Conservation (phyloP, 441 rosid genomes). For the Gossypium gossypioides region DNA sequence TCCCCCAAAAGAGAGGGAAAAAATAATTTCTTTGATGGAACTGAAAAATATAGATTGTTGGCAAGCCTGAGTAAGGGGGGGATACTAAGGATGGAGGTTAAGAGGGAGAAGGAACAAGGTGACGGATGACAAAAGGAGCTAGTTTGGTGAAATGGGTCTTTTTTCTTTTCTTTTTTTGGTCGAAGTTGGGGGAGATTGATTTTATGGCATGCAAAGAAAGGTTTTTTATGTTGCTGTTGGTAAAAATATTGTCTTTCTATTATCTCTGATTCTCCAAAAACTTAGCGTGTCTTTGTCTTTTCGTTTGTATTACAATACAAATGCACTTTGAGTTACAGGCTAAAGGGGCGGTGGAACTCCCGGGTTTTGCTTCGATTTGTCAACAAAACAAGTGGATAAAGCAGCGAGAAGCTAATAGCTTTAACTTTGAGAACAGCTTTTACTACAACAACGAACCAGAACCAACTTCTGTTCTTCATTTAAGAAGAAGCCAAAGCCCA, state of each 20-base stretch:
- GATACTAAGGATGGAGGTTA: constrained; percentile 20
- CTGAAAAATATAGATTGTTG: constrained; percentile 13
- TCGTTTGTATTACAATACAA: background rate
- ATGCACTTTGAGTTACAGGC: constrained; percentile 32
- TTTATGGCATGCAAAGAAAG: constrained; percentile 24
- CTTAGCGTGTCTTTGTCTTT: background rate
- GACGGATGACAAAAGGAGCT: background rate
- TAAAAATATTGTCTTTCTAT: constrained; percentile 9
- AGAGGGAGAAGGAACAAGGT: constrained; percentile 11
- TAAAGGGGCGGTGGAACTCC: constrained; percentile 26
- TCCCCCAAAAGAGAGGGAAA: background rate
- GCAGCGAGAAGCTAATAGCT: constrained; percentile 22
- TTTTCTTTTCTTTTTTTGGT: background rate
- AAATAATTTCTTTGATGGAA: constrained; percentile 1
- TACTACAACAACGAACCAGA: constrained; percentile 17
- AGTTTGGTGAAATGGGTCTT: constrained; percentile 19
- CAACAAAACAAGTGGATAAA: constrained; percentile 28
- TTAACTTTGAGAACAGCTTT: constrained; percentile 19
- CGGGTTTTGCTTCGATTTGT: constrained; percentile 29
- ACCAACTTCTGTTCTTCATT: constrained; percentile 43
- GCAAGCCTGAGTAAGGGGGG: background rate
- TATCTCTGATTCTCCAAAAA: background rate
- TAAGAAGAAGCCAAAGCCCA: constrained; percentile 53
- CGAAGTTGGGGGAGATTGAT: constrained; percentile 14
- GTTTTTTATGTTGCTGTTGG: background rate